phyloP scores from a whole-genome alignment of 2,329 filamentous ascomycete species.

The Xylariales sp. region DNA sequence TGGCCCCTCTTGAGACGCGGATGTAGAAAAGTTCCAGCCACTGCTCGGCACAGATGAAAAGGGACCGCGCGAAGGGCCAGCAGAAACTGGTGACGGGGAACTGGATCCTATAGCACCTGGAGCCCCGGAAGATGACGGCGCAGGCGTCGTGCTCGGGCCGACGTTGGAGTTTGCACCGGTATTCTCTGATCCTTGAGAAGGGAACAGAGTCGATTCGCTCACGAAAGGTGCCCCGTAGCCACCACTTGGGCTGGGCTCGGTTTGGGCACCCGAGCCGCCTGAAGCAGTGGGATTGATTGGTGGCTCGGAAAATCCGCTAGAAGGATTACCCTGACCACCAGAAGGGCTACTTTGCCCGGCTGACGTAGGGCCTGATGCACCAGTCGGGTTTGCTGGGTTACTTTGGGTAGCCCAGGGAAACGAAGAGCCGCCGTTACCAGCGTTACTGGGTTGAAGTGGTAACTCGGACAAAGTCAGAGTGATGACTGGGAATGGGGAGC shows the following conservation, averaged over 20 bases:
- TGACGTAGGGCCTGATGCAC: slow-evolving; percentile 35
- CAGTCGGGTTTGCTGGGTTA: slow-evolving; percentile 28
- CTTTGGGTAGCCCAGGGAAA: slow-evolving; percentile 23
- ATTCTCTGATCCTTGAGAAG: slow-evolving; percentile 36
- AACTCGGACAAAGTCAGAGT: slow-evolving; percentile 43
- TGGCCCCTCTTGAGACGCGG: slow-evolving; percentile 34
- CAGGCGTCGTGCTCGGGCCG: slow-evolving; percentile 34
- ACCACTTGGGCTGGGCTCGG: slow-evolving; percentile 38
- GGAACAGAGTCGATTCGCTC: slow-evolving; percentile 37
- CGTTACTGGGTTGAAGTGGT: slow-evolving; percentile 24
- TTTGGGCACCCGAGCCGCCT: slow-evolving; percentile 18
- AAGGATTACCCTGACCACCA: slow-evolving; percentile 35
- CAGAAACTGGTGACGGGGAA: slow-evolving; percentile 22
- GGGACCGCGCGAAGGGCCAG: slow-evolving; percentile 38
- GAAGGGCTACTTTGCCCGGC: slow-evolving; percentile 36
- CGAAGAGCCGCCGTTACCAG: slow-evolving; percentile 22
- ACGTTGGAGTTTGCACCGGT: slow-evolving; percentile 28
- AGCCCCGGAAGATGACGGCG: slow-evolving; percentile 33
- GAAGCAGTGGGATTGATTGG: slow-evolving; percentile 29
- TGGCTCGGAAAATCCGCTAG: slow-evolving; percentile 29
- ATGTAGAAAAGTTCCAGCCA: slow-evolving; percentile 49
- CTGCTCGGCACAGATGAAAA: slow-evolving; percentile 46
- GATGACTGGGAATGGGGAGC: slow-evolving; percentile 40
- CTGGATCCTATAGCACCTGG: slow-evolving; percentile 34
- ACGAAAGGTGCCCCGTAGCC: slow-evolving; percentile 42